Evolutionary conservation across 2,329 filamentous ascomycete genomes (phyloP), one percentile per base, ranked within the genome.

Genomic region (Aureobasidium lini): DNA sequence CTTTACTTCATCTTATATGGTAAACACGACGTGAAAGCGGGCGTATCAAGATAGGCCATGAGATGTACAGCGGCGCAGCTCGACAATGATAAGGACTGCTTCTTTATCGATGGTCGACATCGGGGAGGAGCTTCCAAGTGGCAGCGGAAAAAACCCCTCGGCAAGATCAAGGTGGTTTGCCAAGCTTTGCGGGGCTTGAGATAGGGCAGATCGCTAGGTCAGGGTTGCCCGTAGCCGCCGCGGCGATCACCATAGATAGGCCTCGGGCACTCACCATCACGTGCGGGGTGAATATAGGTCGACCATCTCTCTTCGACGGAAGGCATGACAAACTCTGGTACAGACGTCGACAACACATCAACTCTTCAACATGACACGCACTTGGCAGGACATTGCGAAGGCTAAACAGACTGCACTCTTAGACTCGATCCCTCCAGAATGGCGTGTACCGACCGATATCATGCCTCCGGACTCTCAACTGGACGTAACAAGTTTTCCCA

Each of bases 401-500:
- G 44, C 40, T 13, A 60, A 60, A 34, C 32, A 34, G 31, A 52
- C 42, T 18, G 29, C 40, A 16, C 47, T 57, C 15, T 28, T 53
- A 59, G 71, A 72, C 44, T 79, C 80, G 0, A 83, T 87, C 57
- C 84, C 84, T 1, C 59, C 73, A 1, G 79, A 85, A 66, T 86
- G 82, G 79, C 74, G 76, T 56, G 77, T 87, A 6, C 81, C 83
- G 0, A 68, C 70, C 6, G 67, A 78, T 49, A 69, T 84, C 44
- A 66, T 85, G 0, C 84, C 84, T 2, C 75, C 79, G 0, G 75
- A 76, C 0, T 74, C 76, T 36, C 78, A 83, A 65, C 72, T 79
- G 47, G 78, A 86, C 65, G 80, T 87, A 15, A 82, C 79, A 0
- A 64, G 64, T 3, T 86, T 84, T 71, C 82, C 84, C 2, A 65